These are phyloP conservation scores for Teunomyces funiuensis DNA, from an alignment of 805 yeast genomes.

Conservation along the genomic window DNA sequence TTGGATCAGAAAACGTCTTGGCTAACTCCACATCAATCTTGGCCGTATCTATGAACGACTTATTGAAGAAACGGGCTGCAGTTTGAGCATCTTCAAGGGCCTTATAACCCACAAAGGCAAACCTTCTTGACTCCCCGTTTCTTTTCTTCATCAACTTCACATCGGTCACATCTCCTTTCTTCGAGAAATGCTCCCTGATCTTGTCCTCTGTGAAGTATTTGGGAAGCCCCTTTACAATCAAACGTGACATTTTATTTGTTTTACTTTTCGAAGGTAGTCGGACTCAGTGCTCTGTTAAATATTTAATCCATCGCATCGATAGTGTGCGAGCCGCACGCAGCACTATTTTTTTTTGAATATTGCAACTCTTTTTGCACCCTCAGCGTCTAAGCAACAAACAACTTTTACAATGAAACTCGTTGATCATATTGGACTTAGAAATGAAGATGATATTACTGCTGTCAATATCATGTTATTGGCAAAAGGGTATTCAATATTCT, in stretches of 20 bases:
- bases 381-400: neutral
- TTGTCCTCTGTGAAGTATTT: constrained; percentile 72
- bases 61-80: constrained; percentile 75
- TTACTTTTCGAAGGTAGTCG: no score
- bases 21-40: constrained; percentile 79
- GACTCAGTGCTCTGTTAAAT: neutral
- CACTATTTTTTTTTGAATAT: neutral
- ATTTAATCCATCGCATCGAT: constrained; percentile 8
- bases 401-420: constrained; percentile 26
- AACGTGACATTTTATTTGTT: constrained; percentile 64
- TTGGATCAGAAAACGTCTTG: constrained; percentile 80
- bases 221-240: constrained; percentile 90
- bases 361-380: constrained; percentile 3
- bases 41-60: constrained; percentile 80
- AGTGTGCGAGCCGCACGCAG: constrained; percentile 5
- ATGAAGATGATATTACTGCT: no score
- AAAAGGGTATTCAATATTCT: neutral
- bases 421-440: constrained; percentile 27
- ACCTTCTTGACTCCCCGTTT: constrained; percentile 85
- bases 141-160: constrained; percentile 78
- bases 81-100: constrained; percentile 69
- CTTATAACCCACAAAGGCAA: constrained; percentile 89
- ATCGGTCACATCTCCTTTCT: constrained; percentile 75
- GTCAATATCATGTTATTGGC: constrained; percentile 6
- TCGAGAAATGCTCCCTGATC: constrained; percentile 61